These are phyloP conservation scores for Phytophthora macrochlamydospora DNA, from an alignment of 352 stramenopile species.

Conservation along the genomic window DNA sequence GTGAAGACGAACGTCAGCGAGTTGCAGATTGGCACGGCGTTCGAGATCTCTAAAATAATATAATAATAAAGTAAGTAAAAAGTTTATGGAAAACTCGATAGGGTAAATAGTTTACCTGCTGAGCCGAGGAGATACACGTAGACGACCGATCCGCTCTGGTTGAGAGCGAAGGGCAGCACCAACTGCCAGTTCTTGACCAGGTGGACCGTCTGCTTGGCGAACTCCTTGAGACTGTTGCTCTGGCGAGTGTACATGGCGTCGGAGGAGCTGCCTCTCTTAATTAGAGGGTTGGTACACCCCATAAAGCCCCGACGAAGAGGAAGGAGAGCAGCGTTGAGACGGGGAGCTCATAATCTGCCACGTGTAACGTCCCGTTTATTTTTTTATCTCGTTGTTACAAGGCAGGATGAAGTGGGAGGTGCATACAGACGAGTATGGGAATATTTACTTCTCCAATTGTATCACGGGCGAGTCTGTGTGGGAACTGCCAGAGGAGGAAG, in stretches of 20 bases:
- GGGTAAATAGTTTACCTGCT: constrained; percentile 38
- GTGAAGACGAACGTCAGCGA: constrained; percentile 90
- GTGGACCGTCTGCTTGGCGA: constrained; percentile 47
- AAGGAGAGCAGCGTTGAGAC: constrained; percentile 71
- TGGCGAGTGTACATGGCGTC: constrained; percentile 61
- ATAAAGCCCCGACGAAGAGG: constrained; percentile 83
- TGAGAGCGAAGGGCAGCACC: constrained; percentile 79
- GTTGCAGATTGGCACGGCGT: constrained; percentile 89
- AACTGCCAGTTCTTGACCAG: constrained; percentile 84
- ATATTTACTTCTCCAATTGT: constrained; percentile 81
- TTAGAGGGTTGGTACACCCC: constrained; percentile 87
- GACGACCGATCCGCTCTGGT: constrained; percentile 83
- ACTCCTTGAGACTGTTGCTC: constrained; percentile 64
- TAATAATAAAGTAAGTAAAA: not conserved
- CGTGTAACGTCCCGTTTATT: constrained; percentile 16
- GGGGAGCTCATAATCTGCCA: constrained; percentile 32
- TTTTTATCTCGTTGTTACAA: constrained; percentile 19
- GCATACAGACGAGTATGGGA: constrained; percentile 64
- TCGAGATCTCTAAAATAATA: constrained; percentile 68
- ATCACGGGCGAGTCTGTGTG: constrained; percentile 70
- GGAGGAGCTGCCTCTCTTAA: constrained; percentile 76
- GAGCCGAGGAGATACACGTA: constrained; percentile 84
- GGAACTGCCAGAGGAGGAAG: constrained; percentile 57
- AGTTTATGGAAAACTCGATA: not conserved
- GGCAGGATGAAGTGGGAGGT: constrained; percentile 57